Evolutionary conservation across 2,329 filamentous ascomycete species (phyloP), one percentile per base, ranked within the genome.

Genomic region (Taxawa tesnikishii): DNA sequence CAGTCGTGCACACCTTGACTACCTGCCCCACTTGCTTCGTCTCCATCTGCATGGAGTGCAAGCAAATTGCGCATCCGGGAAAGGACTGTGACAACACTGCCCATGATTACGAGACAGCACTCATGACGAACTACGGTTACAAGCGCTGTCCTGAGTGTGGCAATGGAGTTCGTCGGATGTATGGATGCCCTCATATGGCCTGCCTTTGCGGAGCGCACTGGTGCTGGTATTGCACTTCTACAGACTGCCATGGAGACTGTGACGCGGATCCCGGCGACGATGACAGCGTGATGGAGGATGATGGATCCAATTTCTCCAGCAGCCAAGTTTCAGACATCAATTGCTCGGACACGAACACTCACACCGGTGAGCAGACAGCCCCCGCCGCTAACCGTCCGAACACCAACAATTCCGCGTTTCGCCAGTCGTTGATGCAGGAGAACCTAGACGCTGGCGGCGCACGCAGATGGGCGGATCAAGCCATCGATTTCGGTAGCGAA

Each of bases 101-200:
- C 18, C 36, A 56, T 14, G 54, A 62, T 12, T 41, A 49, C 4
- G 48, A 50, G 28, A 15, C 54, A 3, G 48, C 51, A 5, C 43
- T 63, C 19, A 47, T 70, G 2, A 48, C 52, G 29, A 49, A 46
- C 26, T 65, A 58, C 50, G 58, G 61, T 3, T 62, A 66, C 44
- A 69, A 67, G 43, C 51, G 55, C 6, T 70, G 67, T 33, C 66
- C 66, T 0, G 60, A 60, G 33, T 70, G 66, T 38, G 51, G 55
- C 2, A 51, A 59, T n/a, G 65, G 59, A 6, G 47, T 69, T 11
- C 55, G 56, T 38, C 55, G 56, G 32, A 65, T 68, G 57, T 62
- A 43, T 36, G 67, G 66, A 5, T 70, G 66, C 41, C 44, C 46
- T 19, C 61, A 67, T 30, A 60, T 70, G 41, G 46, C 55, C 32